A percentile compares a stretch with the other conserved stretches of the same genome.
These are phyloP conservation scores for Solanum etuberosum DNA, from an alignment of 257 asterid genomes.

Conservation along the genomic window DNA sequence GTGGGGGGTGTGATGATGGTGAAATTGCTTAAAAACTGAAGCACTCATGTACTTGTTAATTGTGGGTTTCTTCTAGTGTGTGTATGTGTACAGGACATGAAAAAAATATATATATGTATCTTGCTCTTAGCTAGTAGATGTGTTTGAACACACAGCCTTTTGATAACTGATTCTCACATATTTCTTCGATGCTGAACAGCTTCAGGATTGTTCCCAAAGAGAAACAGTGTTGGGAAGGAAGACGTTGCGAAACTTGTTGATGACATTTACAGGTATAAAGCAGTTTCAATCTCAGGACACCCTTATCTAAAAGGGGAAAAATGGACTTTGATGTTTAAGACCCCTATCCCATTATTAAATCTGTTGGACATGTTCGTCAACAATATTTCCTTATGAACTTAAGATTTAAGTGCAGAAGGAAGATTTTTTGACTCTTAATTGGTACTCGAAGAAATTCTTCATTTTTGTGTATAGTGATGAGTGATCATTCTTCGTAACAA, in stretches of 20 bases:
- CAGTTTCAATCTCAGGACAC: neutral
- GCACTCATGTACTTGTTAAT: neutral
- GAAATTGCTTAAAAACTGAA: neutral
- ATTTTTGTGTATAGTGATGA: neutral
- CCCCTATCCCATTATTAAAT: neutral
- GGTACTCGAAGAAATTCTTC: neutral
- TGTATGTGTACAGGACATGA: neutral
- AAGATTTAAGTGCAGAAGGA: neutral
- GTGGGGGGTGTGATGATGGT: neutral
- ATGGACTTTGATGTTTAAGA: neutral
- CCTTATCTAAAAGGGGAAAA: neutral
- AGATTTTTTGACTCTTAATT: neutral
- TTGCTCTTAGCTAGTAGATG: neutral
- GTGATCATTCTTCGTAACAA: neutral
- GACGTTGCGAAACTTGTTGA: slow-evolving; percentile 78
- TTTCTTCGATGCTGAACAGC: slow-evolving; percentile 15
- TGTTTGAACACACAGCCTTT: neutral
- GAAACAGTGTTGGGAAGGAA: slow-evolving; percentile 58
- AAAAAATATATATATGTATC: neutral
- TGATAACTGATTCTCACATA: neutral
- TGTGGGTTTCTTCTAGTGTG: neutral
- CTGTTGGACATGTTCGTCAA: neutral
- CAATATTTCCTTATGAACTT: neutral
- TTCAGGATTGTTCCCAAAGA: slow-evolving; percentile 77
- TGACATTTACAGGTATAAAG: slow-evolving; percentile 72